Evolutionary conservation across 208 protist species (phyloP).

Genomic region (Lotmaria passim): DNA sequence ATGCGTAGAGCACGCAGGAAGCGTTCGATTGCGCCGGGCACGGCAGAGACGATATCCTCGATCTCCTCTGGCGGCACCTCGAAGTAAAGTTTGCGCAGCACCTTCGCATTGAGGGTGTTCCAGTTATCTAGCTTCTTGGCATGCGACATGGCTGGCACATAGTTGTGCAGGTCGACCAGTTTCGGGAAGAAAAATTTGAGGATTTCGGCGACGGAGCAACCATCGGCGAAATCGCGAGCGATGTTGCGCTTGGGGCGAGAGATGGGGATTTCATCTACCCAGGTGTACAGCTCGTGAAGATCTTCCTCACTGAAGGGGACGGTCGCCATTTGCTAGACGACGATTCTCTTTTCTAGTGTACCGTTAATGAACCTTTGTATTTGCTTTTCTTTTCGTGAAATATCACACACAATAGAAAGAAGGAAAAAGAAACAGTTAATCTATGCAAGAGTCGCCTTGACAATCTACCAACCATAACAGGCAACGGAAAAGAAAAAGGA

Average conservation of each 20-base stretch:
- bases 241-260: constrained; percentile 98
- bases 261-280: constrained; percentile 97
- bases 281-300: constrained; percentile 96
- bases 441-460: no score
- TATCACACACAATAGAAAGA: no score
- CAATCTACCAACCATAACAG: no score
- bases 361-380: no score
- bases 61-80: constrained; percentile 88
- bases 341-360: constrained; percentile 13
- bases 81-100: constrained; percentile 95
- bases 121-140: constrained; percentile 97
- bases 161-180: constrained; percentile 99
- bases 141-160: constrained; percentile 87
- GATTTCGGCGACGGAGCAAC: constrained; percentile 97
- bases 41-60: constrained; percentile 87
- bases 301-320: constrained; percentile 93
- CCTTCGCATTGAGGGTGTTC: constrained; percentile 95
- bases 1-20: constrained; percentile 93
- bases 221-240: constrained; percentile 97
- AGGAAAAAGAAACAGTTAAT: no score
- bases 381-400: no score
- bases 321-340: no score
- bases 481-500: no score
- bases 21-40: constrained; percentile 93
- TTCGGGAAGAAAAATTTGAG: constrained; percentile 97